phyloP scores from a whole-genome alignment of 768 basidiomycete species.

The Sporobolomyces phaffii region DNA sequence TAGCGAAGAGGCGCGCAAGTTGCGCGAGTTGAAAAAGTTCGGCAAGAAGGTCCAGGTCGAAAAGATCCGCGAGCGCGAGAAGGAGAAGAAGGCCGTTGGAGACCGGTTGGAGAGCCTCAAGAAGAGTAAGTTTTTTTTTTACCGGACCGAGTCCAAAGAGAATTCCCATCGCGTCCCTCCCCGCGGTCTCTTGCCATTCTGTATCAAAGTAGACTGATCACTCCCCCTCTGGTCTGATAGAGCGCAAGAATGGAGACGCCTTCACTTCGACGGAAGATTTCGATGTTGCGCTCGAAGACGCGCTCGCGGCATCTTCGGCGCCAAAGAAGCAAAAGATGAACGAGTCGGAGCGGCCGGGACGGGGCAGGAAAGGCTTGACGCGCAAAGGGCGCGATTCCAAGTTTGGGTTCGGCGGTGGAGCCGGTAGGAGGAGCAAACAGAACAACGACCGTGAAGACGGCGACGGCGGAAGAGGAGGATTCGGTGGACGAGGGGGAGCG shows the following conservation, averaged over 20 bases:
- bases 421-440: constrained; percentile 39
- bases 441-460: constrained; percentile 32
- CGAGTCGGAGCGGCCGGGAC: constrained; percentile 37
- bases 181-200: too few species aligned
- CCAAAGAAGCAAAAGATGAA: constrained; percentile 52
- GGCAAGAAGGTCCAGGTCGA: constrained; percentile 96
- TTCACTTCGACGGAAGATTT: constrained; percentile 63
- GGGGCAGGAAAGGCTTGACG: constrained; percentile 49
- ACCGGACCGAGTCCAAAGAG: too few species aligned
- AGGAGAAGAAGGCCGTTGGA: constrained; percentile 84
- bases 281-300: constrained; percentile 86
- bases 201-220: too few species aligned
- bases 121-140: constrained; percentile 51
- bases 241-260: constrained; percentile 69
- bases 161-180: not conserved
- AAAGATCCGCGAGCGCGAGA: constrained; percentile 82
- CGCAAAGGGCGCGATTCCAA: constrained; percentile 68
- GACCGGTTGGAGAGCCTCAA: constrained; percentile 63
- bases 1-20: constrained; percentile 80
- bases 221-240: constrained; percentile 50
- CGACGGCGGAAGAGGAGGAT: not conserved
- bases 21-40: constrained; percentile 93
- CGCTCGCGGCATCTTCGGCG: constrained; percentile 54
- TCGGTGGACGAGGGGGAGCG: not conserved
- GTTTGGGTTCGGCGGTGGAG: constrained; percentile 58